Evolutionary conservation across 169 alveolate species (phyloP), one percentile per base, ranked within the genome.

Genomic region (Plasmodium falciparum): DNA sequence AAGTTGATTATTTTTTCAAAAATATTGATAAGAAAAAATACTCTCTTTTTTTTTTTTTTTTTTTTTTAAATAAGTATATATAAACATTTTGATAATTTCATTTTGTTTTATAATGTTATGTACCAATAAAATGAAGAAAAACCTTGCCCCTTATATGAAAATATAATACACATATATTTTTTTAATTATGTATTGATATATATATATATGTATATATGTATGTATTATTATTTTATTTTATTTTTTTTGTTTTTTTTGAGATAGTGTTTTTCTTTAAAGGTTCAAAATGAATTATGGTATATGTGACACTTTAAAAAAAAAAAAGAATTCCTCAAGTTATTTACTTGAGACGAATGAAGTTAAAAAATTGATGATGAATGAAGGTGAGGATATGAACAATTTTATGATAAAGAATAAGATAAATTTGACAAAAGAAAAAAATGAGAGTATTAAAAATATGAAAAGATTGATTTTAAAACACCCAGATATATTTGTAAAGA

Each of bases 401-500:
- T 86, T 71, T 72, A 59, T 86, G 12, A 49, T 72, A 49, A 13
- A 33, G 20, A 72, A 86, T 29, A 86, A 86, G 59, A 86, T 86
- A 70, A 45, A 59, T 9, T 86, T 86, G 66, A 66, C 88, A 7
- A 70, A 72, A 22, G 88, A 86, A 71, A 86, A 71, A 61, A 71
- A 70, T 59, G 76, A 86, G 49, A 86, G 62, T 43, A 73, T 86
- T 20, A 86, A 86, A 59, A 72, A 72, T 71, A 86, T 71, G 88
- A 86, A 86, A 86, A 86, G 62, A 43, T 59, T 86, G 33, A 86
- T 86, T 71, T 72, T 66, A 61, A 49, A 61, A 22, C 22, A 86
- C 73, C 92, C 92, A 20, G 69, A 72, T 52, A 67, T 72, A 43
- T 86, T 86, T 86, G 73, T 86, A 17, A 86, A 86, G 50, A 71